Evolutionary conservation across 805 yeast species (phyloP), one percentile per base, ranked within the genome.

Genomic region (Pichia scutulata): DNA sequence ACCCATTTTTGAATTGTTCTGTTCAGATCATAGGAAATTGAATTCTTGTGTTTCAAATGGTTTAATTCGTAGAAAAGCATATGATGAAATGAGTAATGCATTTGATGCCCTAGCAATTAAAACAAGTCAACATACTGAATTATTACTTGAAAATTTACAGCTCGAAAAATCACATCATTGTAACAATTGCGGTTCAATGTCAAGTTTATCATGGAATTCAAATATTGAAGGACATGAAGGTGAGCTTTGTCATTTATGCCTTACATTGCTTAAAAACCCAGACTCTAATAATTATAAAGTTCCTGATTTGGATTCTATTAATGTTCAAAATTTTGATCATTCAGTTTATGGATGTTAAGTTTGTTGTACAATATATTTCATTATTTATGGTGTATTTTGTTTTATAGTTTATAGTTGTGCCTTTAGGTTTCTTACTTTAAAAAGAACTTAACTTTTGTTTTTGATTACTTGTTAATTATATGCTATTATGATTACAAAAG

Each of bases 1-100:
- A 39, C 71, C 82, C 22, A 55, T 76, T 28, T 57, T 77, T 13
- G 69, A 64, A 52, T 57, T 70, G 37, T 77, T 67, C 60, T 57
- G 68, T 39, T 73, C 66, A 47, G 81, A 70, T 51, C 52, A 21
- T 18, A 61, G 57, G 53, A 53, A 54, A 36, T 24, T 46, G 9
- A n/a, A 39, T 8, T n/a, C 18, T 7, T 43, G 43, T 13, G 14
- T 39, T 12, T 13, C 43, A 18, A 56, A 55, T 26, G 60, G 57
- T 12, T 28, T 44, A 10, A 26, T 50, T 12, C 45, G 42, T 14
- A 52, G 53, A 30, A 41, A 41, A 7, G 39, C 39, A 12, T 55
- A 43, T 42, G 56, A 48, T 12, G 44, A 46, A 23, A 25, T 51
- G 47, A 21, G 30, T 12, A 6, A 43, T 19, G 43, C 43, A 9